A percentile compares a stretch with the other conserved stretches of the same genome.
These are phyloP conservation scores for Metschnikowia picachoensis DNA, from an alignment of 805 yeast species.

Conservation along the genomic window DNA sequence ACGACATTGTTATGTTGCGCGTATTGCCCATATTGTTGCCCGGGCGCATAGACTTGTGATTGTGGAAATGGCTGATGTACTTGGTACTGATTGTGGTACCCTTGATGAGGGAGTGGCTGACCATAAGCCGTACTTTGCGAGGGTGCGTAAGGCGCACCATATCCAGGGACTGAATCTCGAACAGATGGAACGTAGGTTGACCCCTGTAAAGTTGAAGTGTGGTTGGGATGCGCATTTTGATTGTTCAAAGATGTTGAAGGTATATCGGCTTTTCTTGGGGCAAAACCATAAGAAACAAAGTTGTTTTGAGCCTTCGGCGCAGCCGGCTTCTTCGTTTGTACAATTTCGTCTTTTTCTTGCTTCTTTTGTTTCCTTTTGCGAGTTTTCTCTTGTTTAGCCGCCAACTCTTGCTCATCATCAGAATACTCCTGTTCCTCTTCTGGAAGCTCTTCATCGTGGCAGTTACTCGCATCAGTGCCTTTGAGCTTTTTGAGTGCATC, in stretches of 20 bases:
- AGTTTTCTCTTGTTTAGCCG: slow-evolving; percentile 60
- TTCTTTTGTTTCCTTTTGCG: slow-evolving; percentile 48
- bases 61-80: slow-evolving; percentile 5
- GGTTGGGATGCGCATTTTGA: slow-evolving; percentile 6
- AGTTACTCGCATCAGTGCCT: slow-evolving; percentile 94
- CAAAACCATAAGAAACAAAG: slow-evolving; percentile 19
- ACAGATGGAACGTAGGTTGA: background rate
- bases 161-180: background rate
- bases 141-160: background rate
- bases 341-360: slow-evolving; percentile 8
- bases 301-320: slow-evolving; percentile 14
- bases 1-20: slow-evolving; percentile 7
- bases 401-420: slow-evolving; percentile 87
- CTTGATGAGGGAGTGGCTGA: background rate
- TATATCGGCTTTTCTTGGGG: slow-evolving; percentile 3
- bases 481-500: slow-evolving; percentile 63
- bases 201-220: slow-evolving; percentile 10
- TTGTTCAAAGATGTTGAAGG: background rate
- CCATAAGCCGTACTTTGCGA: background rate
- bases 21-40: slow-evolving; percentile 8
- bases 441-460: slow-evolving; percentile 91
- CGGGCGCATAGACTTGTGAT: slow-evolving; percentile 4
- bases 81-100: slow-evolving; percentile 1
- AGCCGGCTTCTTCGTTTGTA: slow-evolving; percentile 17
- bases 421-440: slow-evolving; percentile 93